phyloP scores from a whole-genome alignment of 192 early-diverging fungal genomes.

The Coemansia sp. region DNA sequence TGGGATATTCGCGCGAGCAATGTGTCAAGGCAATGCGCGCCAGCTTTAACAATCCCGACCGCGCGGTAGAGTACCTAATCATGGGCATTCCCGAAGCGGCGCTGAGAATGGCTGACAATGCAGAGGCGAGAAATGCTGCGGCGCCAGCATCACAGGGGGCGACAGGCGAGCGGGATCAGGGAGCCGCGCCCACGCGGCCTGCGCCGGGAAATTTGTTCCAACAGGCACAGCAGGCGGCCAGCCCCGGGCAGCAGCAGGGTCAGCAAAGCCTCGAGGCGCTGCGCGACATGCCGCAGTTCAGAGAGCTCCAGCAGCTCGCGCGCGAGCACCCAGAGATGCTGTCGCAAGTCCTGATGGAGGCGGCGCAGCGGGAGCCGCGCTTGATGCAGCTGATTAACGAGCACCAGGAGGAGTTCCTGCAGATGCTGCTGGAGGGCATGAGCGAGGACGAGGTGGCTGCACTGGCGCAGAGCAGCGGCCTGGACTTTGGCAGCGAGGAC shows the following conservation, averaged over 20 bases:
- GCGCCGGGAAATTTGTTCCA: slow-evolving; percentile 57
- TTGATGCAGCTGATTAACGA: slow-evolving; percentile 73
- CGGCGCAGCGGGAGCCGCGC: slow-evolving; percentile 82
- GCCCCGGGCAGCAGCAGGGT: slow-evolving; percentile 16
- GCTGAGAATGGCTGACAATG: slow-evolving; percentile 36
- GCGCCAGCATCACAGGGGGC: slow-evolving; percentile 12
- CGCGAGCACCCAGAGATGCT: slow-evolving; percentile 83
- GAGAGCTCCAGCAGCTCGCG: slow-evolving; percentile 85
- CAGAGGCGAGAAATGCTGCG: slow-evolving; percentile 17
- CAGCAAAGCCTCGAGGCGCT: slow-evolving; percentile 51
- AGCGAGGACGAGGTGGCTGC: slow-evolving; percentile 32
- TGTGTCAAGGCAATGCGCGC: slow-evolving; percentile 90
- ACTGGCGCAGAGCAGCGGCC: slow-evolving; percentile 17
- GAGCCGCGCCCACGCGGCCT: slow-evolving; percentile 3
- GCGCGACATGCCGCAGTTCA: slow-evolving; percentile 83
- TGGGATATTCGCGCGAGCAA: slow-evolving; percentile 90
- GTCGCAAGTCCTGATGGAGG: slow-evolving; percentile 78
- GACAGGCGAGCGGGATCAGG: slow-evolving; percentile 5
- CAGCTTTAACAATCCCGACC: slow-evolving; percentile 95
- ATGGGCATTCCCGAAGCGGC: slow-evolving; percentile 58
- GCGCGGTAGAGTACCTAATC: slow-evolving; percentile 94
- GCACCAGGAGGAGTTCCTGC: slow-evolving; percentile 78
- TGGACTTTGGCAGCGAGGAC: slow-evolving; percentile 32
- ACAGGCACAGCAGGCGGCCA: slow-evolving; percentile 39
- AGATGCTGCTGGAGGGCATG: slow-evolving; percentile 59